phyloP scores from a whole-genome alignment of 192 early-diverging fungal species.

The Linnemannia schmuckeri region DNA sequence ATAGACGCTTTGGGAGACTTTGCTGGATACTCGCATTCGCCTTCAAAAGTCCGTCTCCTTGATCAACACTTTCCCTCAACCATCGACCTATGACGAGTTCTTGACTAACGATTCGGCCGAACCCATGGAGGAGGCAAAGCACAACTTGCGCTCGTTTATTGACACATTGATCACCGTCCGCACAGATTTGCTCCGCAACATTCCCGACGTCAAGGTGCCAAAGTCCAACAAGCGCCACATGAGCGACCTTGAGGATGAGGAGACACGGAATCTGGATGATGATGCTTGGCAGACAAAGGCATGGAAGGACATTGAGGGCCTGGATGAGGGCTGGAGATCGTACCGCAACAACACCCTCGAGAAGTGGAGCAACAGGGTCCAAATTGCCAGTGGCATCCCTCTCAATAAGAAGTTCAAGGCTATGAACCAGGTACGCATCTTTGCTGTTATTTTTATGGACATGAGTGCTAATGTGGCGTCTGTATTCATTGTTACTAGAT shows the following conservation, averaged over 20 bases:
- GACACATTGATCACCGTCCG: constrained; percentile 58
- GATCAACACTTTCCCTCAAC: constrained; percentile 87
- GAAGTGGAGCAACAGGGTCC: constrained; percentile 94
- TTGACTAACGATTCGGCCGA: constrained; percentile 44
- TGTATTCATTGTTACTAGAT: neutral
- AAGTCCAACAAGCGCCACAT: constrained; percentile 42
- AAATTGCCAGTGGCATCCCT: constrained; percentile 75
- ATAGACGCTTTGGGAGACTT: constrained; percentile 82
- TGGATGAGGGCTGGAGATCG: constrained; percentile 76
- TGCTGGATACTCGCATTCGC: constrained; percentile 90
- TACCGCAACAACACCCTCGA: constrained; percentile 91
- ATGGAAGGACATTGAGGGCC: constrained; percentile 70
- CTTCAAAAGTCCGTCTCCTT: constrained; percentile 81
- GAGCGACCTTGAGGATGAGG: constrained; percentile 58
- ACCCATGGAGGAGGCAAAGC: constrained; percentile 41
- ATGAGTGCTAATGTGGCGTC: neutral
- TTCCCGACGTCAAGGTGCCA: constrained; percentile 37
- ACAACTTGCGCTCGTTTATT: constrained; percentile 55
- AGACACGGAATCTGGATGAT: constrained; percentile 59
- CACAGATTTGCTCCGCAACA: constrained; percentile 45
- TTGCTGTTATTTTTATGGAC: neutral
- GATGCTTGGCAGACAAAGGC: constrained; percentile 62
- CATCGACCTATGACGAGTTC: constrained; percentile 47
- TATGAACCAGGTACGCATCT: constrained; percentile 78
- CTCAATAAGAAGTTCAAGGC: constrained; percentile 95